A percentile compares a stretch with the other conserved stretches of the same genome.
Conservation (phyloP, 768 basidiomycete species). For the Tulasnella sp. region DNA sequence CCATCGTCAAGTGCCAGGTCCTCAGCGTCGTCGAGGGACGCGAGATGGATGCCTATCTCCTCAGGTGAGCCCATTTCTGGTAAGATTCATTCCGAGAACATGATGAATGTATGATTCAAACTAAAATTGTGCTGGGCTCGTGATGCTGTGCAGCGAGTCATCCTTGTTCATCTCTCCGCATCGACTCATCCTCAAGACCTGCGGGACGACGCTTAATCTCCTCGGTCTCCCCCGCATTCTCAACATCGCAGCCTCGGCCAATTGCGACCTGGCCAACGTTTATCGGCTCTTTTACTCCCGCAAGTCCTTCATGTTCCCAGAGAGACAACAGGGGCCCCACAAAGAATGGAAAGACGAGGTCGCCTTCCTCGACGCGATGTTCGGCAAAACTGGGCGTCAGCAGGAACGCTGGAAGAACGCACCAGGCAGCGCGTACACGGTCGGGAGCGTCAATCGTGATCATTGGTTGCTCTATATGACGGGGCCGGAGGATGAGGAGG, state of each 20-base stretch:
- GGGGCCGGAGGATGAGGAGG: constrained; percentile 34
- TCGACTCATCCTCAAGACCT: constrained; percentile 95
- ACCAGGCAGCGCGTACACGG: constrained; percentile 79
- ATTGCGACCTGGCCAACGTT: constrained; percentile 57
- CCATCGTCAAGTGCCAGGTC: constrained; percentile 92
- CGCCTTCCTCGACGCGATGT: constrained; percentile 80
- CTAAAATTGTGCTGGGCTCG: not conserved
- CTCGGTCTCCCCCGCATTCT: constrained; percentile 91
- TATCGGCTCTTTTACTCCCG: constrained; percentile 95
- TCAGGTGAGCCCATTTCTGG: constrained; percentile 57
- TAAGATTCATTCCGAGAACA: too few relatives aligned
- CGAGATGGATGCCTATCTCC: constrained; percentile 90
- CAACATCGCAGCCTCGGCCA: constrained; percentile 61
- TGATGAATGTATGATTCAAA: not conserved
- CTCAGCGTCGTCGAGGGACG: constrained; percentile 78
- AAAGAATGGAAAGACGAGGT: constrained; percentile 90
- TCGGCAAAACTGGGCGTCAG: constrained; percentile 26
- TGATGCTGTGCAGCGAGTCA: constrained; percentile 62
- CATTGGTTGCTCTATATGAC: constrained; percentile 98
- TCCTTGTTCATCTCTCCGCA: constrained; percentile 92
- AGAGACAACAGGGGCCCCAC: constrained; percentile 87
- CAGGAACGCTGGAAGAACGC: constrained; percentile 29
- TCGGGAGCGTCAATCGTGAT: constrained; percentile 96
- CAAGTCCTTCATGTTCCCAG: constrained; percentile 99
- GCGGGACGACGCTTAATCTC: constrained; percentile 96